phyloP scores from a whole-genome alignment of 306 rosid genomes.

The Lotus japonicus region DNA sequence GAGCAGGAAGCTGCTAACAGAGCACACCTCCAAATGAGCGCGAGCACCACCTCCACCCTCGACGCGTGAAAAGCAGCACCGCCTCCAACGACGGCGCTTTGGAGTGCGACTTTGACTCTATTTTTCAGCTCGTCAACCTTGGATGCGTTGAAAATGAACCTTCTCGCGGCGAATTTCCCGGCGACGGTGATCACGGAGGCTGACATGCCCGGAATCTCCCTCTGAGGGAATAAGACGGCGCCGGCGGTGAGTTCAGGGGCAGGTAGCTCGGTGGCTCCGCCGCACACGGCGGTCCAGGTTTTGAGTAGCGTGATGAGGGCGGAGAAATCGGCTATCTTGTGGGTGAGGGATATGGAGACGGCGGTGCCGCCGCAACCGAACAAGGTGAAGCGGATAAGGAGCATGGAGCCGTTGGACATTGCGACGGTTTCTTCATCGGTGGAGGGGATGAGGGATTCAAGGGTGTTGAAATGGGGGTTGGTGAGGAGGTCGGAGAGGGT shows the following conservation, averaged over 20 bases:
- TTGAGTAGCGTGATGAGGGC: conserved; percentile 9
- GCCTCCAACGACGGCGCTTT: not conserved
- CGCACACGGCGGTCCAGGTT: conserved; percentile 26
- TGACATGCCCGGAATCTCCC: conserved; percentile 33
- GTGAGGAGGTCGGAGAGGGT: conserved; percentile 30
- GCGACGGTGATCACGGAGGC: not conserved
- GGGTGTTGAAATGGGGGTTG: conserved; percentile 7
- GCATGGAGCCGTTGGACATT: conserved; percentile 9
- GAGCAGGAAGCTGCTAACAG: not conserved
- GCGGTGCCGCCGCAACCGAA: conserved; percentile 42
- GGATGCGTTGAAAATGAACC: conserved; percentile 27
- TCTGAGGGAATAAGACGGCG: conserved; percentile 33
- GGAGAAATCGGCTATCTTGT: conserved; percentile 33
- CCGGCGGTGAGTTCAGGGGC: conserved; percentile 15
- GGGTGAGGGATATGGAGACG: conserved; percentile 23
- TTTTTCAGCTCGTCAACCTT: conserved; percentile 25
- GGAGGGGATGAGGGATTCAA: conserved; percentile 29
- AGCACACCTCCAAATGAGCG: conserved; percentile 43
- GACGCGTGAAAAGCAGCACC: not conserved
- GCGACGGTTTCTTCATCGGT: conserved; percentile 9
- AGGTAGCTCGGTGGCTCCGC: not conserved
- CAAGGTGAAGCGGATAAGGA: conserved; percentile 32
- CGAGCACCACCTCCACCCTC: conserved; percentile 36
- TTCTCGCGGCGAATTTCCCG: conserved; percentile 18
- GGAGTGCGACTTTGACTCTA: not conserved